Conservation (phyloP, 164 flowering plant genomes). For the Macadamia integrifolia region DNA sequence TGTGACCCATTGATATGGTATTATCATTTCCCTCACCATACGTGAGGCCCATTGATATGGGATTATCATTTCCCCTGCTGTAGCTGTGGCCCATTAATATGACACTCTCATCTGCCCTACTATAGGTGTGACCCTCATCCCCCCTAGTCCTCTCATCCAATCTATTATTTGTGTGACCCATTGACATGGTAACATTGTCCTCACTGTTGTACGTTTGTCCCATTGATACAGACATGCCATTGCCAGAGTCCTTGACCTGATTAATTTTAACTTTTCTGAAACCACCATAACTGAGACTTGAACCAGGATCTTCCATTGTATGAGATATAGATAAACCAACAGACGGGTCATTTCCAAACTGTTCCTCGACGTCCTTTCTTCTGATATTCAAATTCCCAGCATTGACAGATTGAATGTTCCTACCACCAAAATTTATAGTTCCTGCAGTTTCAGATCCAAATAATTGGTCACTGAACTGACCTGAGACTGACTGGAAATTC, state of each 20-base stretch:
- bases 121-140: constrained; percentile 21
- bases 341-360: constrained; percentile 34
- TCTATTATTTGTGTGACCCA: constrained; percentile 12
- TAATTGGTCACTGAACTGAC: constrained; percentile 36
- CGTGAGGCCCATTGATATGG: constrained; percentile 6
- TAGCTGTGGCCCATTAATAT: constrained; percentile 14
- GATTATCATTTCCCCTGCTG: constrained; percentile 2
- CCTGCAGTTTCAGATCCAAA: constrained; percentile 37
- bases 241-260: constrained; percentile 44
- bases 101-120: not conserved
- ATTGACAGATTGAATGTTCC: constrained; percentile 13
- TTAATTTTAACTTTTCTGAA: constrained; percentile 47
- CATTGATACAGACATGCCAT: constrained; percentile 20
- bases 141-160: constrained; percentile 2
- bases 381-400: constrained; percentile 19
- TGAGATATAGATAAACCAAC: constrained; percentile 45
- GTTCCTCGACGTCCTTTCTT: constrained; percentile 25
- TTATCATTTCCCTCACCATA: not conserved
- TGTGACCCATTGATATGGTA: not conserved
- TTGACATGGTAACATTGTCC: constrained; percentile 11
- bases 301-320: constrained; percentile 36
- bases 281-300: constrained; percentile 35
- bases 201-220: constrained; percentile 11
- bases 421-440: constrained; percentile 16
- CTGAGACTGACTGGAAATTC: constrained; percentile 24